Percentiles rank a stretch among this genome's conserved stretches.
Evolutionary conservation across 495 filamentous ascomycete species (phyloP).

Genomic region (Aspergillus biplanus): DNA sequence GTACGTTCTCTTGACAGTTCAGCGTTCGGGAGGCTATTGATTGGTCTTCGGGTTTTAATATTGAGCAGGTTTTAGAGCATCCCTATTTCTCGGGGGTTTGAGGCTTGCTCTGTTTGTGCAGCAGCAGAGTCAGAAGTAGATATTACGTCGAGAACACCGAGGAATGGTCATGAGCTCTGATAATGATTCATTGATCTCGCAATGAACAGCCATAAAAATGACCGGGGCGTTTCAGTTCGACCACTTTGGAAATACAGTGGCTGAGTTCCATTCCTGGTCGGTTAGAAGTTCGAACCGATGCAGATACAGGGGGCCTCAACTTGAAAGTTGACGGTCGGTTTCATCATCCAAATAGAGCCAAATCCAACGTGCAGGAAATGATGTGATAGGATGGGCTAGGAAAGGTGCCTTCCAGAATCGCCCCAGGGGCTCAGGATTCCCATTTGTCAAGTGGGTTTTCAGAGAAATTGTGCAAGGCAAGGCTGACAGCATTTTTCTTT

Average conservation of each 20-base stretch:
- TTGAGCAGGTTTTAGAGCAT: slow-evolving; percentile 40
- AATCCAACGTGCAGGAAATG: background rate
- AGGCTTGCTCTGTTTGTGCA: background rate
- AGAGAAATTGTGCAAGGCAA: background rate
- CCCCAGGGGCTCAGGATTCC: background rate
- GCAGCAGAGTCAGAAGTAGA: background rate
- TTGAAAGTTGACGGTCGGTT: background rate
- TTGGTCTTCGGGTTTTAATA: slow-evolving; percentile 19
- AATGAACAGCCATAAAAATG: too few species aligned
- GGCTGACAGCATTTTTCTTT: background rate
- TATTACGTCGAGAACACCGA: background rate
- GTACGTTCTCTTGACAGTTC: slow-evolving; percentile 35
- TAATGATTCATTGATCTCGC: background rate
- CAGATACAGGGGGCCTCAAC: background rate
- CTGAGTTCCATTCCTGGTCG: background rate
- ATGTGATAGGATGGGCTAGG: background rate
- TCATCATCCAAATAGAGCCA: background rate
- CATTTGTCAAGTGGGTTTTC: background rate
- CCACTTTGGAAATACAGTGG: too few species aligned
- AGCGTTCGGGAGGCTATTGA: background rate
- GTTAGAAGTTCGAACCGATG: background rate
- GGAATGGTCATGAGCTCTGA: background rate
- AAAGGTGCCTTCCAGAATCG: background rate
- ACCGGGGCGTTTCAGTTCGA: too few species aligned
- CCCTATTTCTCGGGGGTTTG: slow-evolving; percentile 36